Evolutionary conservation across 306 rosid genomes (phyloP).

Genomic region (Begonia peltatifolia): DNA sequence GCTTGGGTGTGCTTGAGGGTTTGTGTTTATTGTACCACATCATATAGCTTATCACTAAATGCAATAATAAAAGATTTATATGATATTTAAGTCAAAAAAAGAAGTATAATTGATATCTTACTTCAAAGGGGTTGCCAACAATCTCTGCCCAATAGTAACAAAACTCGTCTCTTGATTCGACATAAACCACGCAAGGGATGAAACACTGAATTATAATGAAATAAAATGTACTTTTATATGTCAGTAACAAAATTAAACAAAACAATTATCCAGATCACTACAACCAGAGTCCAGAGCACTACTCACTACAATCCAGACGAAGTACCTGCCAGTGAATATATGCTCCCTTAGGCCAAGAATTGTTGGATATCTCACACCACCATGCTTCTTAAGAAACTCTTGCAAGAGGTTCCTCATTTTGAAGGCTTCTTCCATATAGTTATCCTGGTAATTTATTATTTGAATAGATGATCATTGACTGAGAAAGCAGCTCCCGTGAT

Average conservation of each 20-base stretch:
- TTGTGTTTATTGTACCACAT: too few species aligned
- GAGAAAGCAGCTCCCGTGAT: not conserved
- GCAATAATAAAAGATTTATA: too few species aligned
- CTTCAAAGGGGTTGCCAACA: constrained; percentile 87
- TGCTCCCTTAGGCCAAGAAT: constrained; percentile 96
- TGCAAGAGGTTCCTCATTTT: constrained; percentile 93
- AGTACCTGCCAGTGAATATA: constrained; percentile 93
- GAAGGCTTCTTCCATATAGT: constrained; percentile 97
- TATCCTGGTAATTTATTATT: constrained; percentile 46
- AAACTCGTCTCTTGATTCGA: constrained; percentile 90
- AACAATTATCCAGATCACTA: constrained; percentile 1
- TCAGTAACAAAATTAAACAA: constrained; percentile 8
- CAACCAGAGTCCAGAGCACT: not conserved
- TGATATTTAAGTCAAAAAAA: not conserved
- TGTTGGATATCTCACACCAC: constrained; percentile 60
- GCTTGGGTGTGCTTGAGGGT: too few species aligned
- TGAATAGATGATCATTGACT: constrained; percentile 6
- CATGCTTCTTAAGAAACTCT: constrained; percentile 57
- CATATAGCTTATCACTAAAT: too few species aligned
- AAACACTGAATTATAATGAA: constrained; percentile 50
- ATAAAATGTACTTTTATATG: not conserved
- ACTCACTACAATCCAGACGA: constrained; percentile 8
- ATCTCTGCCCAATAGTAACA: constrained; percentile 93
- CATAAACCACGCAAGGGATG: constrained; percentile 99
- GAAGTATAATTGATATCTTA: constrained; percentile 16